Evolutionary conservation across 257 asterid species (phyloP), one percentile per base, ranked within the genome.

Genomic region (Scutellaria galericulata): DNA sequence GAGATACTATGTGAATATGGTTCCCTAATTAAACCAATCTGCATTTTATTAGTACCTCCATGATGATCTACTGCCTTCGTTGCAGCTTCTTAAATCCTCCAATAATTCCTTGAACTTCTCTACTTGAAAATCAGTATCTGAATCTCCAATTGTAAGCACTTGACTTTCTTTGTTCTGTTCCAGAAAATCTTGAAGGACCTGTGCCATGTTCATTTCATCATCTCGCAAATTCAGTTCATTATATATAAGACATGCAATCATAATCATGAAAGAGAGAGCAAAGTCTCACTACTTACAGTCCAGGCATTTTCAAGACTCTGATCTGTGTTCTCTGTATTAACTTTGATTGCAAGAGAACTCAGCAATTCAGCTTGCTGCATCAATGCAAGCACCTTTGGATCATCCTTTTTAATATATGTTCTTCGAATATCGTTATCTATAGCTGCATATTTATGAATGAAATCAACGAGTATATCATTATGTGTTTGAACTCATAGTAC

Each of bases 231-330:
- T 62, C 24, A 46, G 60, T 47, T 7, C 12, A 22, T 40, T 37
- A 54, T 18, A 18, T 7, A 56, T 5, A 11, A 65, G 37, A 48
- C 12, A 57, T 53, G 31, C 55, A 50, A 42, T 62, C 59, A 22
- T 45, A 18, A 14, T 7, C 50, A 40, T 46, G 51, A 51, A 56
- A 57, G 57, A 66, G 40, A 14, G 68, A 59, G 41, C 50, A 24
- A 68, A 72, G 9, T 63, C 40, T 15, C 11, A 10, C 46, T 37
- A 70, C 79, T 76, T 80, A 91, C 97, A 78, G 67, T 83, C 97
- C 98, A 93, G 51, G 98, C 96, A 79, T 53, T 85, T 80, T 93
- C 98, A 59, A 89, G 92, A 64, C 96, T 88, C 84, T 88, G 94
- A 46, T 82, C 85, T 12, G 89, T 86, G 67, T 82, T 89, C 52